phyloP scores from a whole-genome alignment of 2,329 filamentous ascomycete species.

The Pyrenochaeta sp. region DNA sequence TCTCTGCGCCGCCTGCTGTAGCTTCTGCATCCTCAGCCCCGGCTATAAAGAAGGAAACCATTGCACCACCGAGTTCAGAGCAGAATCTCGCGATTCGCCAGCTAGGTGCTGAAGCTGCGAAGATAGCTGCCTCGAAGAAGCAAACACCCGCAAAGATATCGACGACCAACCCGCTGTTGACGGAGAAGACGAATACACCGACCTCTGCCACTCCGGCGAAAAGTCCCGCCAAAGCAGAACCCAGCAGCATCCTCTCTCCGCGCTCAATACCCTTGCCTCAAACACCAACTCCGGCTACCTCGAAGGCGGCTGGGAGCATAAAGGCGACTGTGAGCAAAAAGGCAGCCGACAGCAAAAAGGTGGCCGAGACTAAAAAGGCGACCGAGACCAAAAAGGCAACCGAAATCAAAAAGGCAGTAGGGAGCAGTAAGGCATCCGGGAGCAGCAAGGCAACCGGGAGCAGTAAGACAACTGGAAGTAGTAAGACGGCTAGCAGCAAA shows the following conservation, averaged over 20 bases:
- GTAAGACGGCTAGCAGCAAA: background rate
- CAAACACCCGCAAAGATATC: constrained; percentile 40
- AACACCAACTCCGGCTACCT: constrained; percentile 25
- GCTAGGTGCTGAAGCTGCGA: constrained; percentile 48
- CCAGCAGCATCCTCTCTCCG: constrained; percentile 31
- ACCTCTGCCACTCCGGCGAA: constrained; percentile 38
- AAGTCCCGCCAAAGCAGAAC: constrained; percentile 23
- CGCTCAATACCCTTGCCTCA: constrained; percentile 34
- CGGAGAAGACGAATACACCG: constrained; percentile 43
- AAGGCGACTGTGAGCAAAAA: too few relatives aligned
- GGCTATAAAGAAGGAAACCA: constrained; percentile 36
- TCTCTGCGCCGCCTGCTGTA: constrained; percentile 12
- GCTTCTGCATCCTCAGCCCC: constrained; percentile 14
- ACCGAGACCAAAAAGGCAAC: too few relatives aligned
- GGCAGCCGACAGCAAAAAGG: too few relatives aligned
- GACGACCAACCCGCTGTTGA: constrained; percentile 46
- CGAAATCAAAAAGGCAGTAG: too few relatives aligned
- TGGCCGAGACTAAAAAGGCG: too few relatives aligned
- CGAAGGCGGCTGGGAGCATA: background rate
- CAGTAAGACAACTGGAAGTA: too few relatives aligned
- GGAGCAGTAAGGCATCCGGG: too few relatives aligned
- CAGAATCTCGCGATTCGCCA: constrained; percentile 49
- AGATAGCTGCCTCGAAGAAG: constrained; percentile 48
- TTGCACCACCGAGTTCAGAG: constrained; percentile 28
- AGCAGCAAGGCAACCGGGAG: too few relatives aligned